Evolutionary conservation across 108 stramenopile species (phyloP).

Genomic region (Stephanodiscus triporus): DNA sequence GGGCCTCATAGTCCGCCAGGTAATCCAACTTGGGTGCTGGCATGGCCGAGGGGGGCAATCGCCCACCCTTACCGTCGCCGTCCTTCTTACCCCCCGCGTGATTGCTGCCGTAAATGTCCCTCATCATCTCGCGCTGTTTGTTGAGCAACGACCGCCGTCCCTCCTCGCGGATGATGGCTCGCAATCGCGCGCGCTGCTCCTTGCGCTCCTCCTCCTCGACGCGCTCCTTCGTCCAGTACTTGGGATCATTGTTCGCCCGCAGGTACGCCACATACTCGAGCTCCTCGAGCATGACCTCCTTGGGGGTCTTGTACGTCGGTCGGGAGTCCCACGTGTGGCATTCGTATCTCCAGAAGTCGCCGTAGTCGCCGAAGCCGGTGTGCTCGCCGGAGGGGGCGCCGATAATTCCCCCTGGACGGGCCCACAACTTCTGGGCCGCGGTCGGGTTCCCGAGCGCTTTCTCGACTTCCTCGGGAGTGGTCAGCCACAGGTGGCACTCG

Average conservation of each 20-base stretch:
- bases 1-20: conserved; percentile 70
- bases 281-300: conserved; percentile 66
- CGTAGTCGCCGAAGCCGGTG: conserved; percentile 66
- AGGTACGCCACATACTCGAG: conserved; percentile 64
- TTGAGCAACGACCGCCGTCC: conserved; percentile 68
- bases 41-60: conserved; percentile 53
- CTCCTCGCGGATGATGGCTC: conserved; percentile 71
- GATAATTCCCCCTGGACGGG: conserved; percentile 63
- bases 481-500: conserved; percentile 79
- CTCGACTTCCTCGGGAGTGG: conserved; percentile 82
- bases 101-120: conserved; percentile 54
- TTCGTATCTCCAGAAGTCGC: conserved; percentile 82
- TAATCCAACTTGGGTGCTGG: conserved; percentile 73
- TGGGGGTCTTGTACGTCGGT: conserved; percentile 69
- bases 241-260: conserved; percentile 65
- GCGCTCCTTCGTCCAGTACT: conserved; percentile 77
- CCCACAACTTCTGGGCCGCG: conserved; percentile 76
- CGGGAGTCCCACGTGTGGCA: conserved; percentile 72
- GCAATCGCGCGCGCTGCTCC: conserved; percentile 74
- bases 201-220: conserved; percentile 50
- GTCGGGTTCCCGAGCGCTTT: conserved; percentile 65
- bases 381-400: conserved; percentile 62
- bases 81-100: background rate
- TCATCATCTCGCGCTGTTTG: conserved; percentile 69
- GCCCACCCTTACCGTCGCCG: conserved; percentile 30